Percentiles rank a stretch among this genome's conserved stretches.
Conservation (phyloP, 257 asterid genomes). For the Plectranthus barbatus region DNA sequence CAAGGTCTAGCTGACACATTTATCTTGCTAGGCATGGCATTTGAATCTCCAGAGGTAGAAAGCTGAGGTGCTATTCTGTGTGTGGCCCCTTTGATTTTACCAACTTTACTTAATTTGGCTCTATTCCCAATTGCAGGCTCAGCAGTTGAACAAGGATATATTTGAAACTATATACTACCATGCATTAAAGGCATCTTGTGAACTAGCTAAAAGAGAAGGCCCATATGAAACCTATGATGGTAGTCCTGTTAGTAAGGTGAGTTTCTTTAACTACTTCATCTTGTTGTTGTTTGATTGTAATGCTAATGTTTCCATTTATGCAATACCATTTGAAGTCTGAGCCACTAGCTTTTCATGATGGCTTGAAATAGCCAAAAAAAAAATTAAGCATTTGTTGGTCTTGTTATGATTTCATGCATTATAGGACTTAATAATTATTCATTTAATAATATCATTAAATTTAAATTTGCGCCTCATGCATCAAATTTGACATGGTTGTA, state of each 20-base stretch:
- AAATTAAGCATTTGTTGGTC: neutral
- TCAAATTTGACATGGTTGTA: neutral
- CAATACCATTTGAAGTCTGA: neutral
- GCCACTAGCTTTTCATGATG: neutral
- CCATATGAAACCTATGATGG: slow-evolving; percentile 80
- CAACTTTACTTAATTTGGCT: neutral
- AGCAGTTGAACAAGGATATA: slow-evolving; percentile 83
- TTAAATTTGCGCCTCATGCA: neutral
- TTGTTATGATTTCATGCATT: neutral
- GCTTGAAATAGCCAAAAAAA: neutral
- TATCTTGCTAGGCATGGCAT: slow-evolving; percentile 95
- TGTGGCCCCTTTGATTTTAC: neutral
- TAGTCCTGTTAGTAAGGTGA: slow-evolving; percentile 92
- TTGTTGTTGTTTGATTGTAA: neutral
- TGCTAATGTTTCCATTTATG: neutral
- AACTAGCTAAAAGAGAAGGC: slow-evolving; percentile 69
- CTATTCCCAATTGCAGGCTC: slow-evolving; percentile 52
- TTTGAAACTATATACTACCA: slow-evolving; percentile 94
- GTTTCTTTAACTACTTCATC: neutral
- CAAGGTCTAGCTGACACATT: slow-evolving; percentile 97
- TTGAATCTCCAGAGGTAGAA: slow-evolving; percentile 92
- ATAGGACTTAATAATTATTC: no score
- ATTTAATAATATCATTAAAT: neutral
- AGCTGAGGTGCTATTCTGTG: neutral
- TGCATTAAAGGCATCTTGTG: slow-evolving; percentile 84